Conservation (phyloP, 345 rosid genomes). For the Trapa bicornis region DNA sequence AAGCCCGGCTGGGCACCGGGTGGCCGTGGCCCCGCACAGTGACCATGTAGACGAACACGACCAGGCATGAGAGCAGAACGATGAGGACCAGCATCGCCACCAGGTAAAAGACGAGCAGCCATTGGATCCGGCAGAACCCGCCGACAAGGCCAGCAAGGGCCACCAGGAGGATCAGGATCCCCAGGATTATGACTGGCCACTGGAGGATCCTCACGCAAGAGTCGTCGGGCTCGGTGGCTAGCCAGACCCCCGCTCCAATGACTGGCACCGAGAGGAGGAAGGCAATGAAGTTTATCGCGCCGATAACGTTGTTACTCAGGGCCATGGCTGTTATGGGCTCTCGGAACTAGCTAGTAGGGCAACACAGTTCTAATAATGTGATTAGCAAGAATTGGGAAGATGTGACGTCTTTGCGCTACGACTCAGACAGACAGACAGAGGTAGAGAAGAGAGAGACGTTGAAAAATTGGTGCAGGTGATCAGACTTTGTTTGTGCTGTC, state of each 20-base stretch:
- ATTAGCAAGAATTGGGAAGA: neutral
- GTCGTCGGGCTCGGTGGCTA: constrained; percentile 58
- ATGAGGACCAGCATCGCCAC: constrained; percentile 69
- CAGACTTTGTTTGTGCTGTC: neutral
- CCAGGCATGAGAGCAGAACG: constrained; percentile 42
- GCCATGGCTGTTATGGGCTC: constrained; percentile 32
- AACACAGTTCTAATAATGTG: neutral
- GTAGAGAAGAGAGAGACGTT: neutral
- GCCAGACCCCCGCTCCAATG: constrained; percentile 89
- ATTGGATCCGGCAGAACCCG: constrained; percentile 76
- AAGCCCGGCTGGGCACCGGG: constrained; percentile 56
- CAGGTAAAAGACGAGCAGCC: constrained; percentile 63
- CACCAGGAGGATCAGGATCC: constrained; percentile 49
- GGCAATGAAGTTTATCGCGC: constrained; percentile 75
- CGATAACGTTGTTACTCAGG: constrained; percentile 66
- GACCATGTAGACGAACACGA: constrained; percentile 68
- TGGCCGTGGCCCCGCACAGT: constrained; percentile 71
- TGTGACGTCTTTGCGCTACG: neutral
- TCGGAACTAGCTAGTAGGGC: constrained; percentile 1
- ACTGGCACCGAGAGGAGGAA: constrained; percentile 77
- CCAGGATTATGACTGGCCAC: constrained; percentile 84
- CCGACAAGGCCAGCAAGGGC: constrained; percentile 74
- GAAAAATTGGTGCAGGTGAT: constrained; percentile 7
- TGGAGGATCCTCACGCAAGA: constrained; percentile 74
- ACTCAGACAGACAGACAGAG: neutral